Evolutionary conservation across 2,329 filamentous ascomycete species (phyloP).

Genomic region (Beauveria rudraprayagi): DNA sequence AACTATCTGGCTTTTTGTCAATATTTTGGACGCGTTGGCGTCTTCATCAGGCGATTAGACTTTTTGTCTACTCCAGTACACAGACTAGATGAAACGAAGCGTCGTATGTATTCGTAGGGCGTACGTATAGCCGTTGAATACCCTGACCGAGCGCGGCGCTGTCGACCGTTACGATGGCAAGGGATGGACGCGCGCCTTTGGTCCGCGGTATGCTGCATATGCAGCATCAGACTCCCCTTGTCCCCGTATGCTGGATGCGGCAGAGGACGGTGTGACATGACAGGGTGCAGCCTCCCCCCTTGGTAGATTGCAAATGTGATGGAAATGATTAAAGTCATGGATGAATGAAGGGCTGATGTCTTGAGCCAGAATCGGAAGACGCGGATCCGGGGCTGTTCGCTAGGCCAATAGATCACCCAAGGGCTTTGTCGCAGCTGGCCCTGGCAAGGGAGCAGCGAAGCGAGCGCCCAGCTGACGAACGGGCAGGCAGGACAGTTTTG

Average conservation of each 20-base stretch:
- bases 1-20: background rate
- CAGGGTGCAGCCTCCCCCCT: background rate
- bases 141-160: too few relatives aligned
- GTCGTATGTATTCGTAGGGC: too few relatives aligned
- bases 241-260: background rate
- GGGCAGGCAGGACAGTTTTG: too few relatives aligned
- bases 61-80: background rate
- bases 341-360: background rate
- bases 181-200: too few relatives aligned
- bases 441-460: background rate
- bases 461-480: background rate
- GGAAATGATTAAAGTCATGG: background rate
- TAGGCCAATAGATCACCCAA: background rate
- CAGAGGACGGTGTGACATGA: background rate
- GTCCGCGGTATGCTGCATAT: background rate
- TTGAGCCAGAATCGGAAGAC: conserved; percentile 2
- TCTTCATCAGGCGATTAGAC: too few relatives aligned
- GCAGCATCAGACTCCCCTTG: background rate
- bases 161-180: too few relatives aligned
- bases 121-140: too few relatives aligned
- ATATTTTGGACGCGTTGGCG: too few relatives aligned
- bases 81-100: too few relatives aligned
- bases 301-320: conserved; percentile 3
- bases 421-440: background rate
- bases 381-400: background rate